Conservation (phyloP, 2,329 filamentous ascomycete species). For the Diaporthe nobilis region DNA sequence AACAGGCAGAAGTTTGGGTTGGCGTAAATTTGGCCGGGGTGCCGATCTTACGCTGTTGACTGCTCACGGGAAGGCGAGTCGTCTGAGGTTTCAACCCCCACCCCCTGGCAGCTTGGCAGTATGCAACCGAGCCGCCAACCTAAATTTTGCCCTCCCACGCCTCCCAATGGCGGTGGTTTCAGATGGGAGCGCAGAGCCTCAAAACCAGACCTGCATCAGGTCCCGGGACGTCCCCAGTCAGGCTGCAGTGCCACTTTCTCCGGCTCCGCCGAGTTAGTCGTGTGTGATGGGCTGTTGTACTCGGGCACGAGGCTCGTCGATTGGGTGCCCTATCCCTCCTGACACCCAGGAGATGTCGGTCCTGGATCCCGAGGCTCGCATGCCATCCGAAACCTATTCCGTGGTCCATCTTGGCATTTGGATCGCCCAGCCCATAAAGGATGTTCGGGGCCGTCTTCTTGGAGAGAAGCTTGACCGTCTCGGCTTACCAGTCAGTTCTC, state of each 20-base stretch:
- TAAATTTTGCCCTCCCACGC: neutral
- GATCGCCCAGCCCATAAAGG: constrained; percentile 19
- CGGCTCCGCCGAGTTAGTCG: constrained; percentile 9
- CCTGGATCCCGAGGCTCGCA: neutral
- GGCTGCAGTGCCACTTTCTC: constrained; percentile 25
- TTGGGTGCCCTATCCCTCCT: constrained; percentile 4
- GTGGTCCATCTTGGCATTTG: constrained; percentile 25
- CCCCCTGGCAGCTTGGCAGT: constrained; percentile 32
- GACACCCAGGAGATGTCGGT: constrained; percentile 22
- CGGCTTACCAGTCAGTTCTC: constrained; percentile 17
- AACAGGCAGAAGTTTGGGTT: constrained; percentile 27
- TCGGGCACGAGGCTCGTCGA: neutral
- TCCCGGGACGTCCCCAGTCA: constrained; percentile 5
- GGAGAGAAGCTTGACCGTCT: constrained; percentile 3
- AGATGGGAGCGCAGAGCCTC: constrained; percentile 21
- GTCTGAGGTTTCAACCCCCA: constrained; percentile 32
- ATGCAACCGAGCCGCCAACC: constrained; percentile 15
- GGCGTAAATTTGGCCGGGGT: neutral
- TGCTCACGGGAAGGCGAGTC: constrained; percentile 3
- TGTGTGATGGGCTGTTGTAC: constrained; percentile 12
- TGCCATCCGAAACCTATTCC: constrained; percentile 26
- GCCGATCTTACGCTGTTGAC: constrained; percentile 30
- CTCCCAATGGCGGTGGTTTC: constrained; percentile 5
- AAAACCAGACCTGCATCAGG: constrained; percentile 30
- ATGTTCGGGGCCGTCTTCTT: constrained; percentile 20